Percentiles rank a stretch among this genome's conserved stretches.
These are phyloP conservation scores for Erythrobasidium yunnanense DNA, from an alignment of 768 basidiomycete genomes.

Conservation along the genomic window DNA sequence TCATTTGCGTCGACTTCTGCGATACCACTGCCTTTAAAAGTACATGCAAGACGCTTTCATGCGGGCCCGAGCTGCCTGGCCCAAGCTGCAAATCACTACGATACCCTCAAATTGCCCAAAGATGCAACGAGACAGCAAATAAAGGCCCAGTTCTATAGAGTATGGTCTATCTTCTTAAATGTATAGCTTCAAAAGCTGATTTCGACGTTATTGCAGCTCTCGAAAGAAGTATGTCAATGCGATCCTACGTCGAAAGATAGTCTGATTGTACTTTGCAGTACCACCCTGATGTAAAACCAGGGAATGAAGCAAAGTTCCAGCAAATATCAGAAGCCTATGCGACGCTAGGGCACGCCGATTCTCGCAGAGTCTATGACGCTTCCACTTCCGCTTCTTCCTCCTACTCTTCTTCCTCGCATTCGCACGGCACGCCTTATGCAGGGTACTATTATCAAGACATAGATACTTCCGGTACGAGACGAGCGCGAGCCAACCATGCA, in stretches of 20 bases:
- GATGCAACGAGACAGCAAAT: slow-evolving; percentile 17
- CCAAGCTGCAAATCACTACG: slow-evolving; percentile 5
- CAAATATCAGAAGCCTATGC: slow-evolving; percentile 24
- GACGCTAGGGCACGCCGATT: slow-evolving; percentile 16
- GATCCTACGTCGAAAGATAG: background rate
- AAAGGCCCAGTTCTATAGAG: slow-evolving; percentile 25
- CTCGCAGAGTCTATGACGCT: slow-evolving; percentile 15
- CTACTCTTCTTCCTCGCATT: background rate
- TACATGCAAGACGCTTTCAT: background rate
- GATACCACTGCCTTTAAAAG: background rate
- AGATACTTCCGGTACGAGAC: background rate
- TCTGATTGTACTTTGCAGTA: slow-evolving; percentile 12
- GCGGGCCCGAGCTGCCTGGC: background rate
- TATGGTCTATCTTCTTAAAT: background rate
- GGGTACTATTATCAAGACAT: background rate
- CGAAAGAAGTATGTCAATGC: slow-evolving; percentile 13
- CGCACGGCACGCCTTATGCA: background rate
- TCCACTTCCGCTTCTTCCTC: background rate
- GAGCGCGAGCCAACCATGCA: slow-evolving; percentile 22
- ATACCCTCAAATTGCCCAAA: slow-evolving; percentile 5
- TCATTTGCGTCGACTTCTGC: background rate
- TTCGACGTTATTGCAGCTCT: slow-evolving; percentile 1
- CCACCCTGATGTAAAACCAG: slow-evolving; percentile 22
- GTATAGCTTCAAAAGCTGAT: background rate
- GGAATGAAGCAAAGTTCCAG: slow-evolving; percentile 14